Evolutionary conservation across 352 stramenopile genomes (phyloP).

Genomic region (Thalassiosira mediterranea): DNA sequence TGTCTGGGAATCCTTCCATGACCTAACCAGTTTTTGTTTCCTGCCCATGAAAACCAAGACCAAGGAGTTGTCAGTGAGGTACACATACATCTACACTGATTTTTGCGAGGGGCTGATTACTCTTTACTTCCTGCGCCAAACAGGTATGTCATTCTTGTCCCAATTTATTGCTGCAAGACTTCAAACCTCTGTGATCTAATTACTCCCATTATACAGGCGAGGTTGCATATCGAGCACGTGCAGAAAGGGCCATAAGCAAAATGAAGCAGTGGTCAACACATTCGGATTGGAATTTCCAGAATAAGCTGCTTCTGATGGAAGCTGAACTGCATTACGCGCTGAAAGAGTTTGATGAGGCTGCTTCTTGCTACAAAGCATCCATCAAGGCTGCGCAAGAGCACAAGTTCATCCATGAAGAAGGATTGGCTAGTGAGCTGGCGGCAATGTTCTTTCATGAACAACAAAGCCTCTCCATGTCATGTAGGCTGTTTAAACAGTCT

Average conservation of each 20-base stretch:
- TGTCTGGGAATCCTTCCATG: too few relatives aligned
- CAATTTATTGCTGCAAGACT: too few relatives aligned
- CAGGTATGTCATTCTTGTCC: too few relatives aligned
- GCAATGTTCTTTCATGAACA: slow-evolving; percentile 12
- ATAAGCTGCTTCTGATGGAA: slow-evolving; percentile 39
- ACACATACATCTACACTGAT: not conserved
- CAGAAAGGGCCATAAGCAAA: slow-evolving; percentile 10
- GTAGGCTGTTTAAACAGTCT: slow-evolving; percentile 2
- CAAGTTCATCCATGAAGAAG: slow-evolving; percentile 33
- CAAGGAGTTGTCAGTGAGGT: not conserved
- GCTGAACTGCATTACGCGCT: slow-evolving; percentile 33
- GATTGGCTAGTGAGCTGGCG: slow-evolving; percentile 14
- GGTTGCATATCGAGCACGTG: not conserved
- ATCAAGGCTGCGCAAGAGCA: slow-evolving; percentile 13
- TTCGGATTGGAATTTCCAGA: slow-evolving; percentile 52
- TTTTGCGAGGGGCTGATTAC: slow-evolving; percentile 7
- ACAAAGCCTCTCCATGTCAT: not conserved
- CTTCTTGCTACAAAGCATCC: slow-evolving; percentile 13
- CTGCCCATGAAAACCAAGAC: not conserved
- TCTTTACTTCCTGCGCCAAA: slow-evolving; percentile 6
- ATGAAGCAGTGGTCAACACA: slow-evolving; percentile 22
- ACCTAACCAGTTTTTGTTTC: too few relatives aligned
- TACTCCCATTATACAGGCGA: too few relatives aligned
- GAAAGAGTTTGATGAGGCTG: slow-evolving; percentile 21
- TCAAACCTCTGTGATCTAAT: too few relatives aligned